Base-by-base conservation (phyloP, 2,329 filamentous ascomycete genomes). In the Phaeosphaeriaceae sp. region DNA sequence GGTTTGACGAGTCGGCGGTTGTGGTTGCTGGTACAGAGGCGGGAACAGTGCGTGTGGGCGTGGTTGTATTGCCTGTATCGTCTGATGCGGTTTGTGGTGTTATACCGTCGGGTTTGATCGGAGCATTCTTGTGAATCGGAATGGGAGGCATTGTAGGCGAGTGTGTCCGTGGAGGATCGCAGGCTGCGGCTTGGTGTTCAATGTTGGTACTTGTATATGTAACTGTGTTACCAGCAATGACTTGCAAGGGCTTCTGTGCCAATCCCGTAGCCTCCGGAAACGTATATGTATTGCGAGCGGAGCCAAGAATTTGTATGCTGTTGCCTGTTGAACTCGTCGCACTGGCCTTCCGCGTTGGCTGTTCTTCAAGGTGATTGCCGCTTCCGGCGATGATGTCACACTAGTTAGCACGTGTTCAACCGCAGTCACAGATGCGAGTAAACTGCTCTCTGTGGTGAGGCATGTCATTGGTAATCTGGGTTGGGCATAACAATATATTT, bases 111-210 rank as follows among this genome's bases (percentile, higher is more conserved):
- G 70, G 63, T 69, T 80, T 81, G 57, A 83, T 82, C 52, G 81
- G 81, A 22, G 77, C 77, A 62, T 83, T 74, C 55, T 79, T 78
- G 75, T 82, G 79, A 54, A 82, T 75, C 45, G 74, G 79, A 46
- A 83, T 78, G 13, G 80, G 80, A 13, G 81, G 79, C 81, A 83
- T 83, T 11, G 42, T 77, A 57, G 44, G 54, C 40, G 27, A 51
- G 22, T 40, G 7, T 33, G 22, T 19, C 40, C 45, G 47, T n/a
- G 27, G 15, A 19, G 50, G 41, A 25, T 20, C 20, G 24, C 27
- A 53, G 19, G 22, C 20, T 25, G n/a, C 15, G 17, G 7, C 15
- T 17, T 49, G 17, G 20, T 45, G 44, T 57, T 51, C 15, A 22
- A 9, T 19, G 51, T 21, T 42, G 5, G 13, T 5, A 5, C 5